Evolutionary conservation across 2,329 filamentous ascomycete genomes (phyloP), one percentile per base, ranked within the genome.

Genomic region (Fusarium neocosmosporiellum): DNA sequence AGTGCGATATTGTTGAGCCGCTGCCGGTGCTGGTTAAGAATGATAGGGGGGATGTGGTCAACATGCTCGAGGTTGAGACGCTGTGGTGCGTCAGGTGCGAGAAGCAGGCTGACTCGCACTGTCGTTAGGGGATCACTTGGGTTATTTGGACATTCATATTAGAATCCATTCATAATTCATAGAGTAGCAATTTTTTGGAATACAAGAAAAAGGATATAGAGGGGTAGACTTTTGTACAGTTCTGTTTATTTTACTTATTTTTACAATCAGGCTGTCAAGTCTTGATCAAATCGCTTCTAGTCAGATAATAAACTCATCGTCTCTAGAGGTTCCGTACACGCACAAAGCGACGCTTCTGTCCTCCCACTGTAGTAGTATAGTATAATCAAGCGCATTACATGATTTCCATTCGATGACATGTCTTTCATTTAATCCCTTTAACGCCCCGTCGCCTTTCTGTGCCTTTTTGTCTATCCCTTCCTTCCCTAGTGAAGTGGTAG

Each of bases 81-180:
- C 20, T 77, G 10, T 77, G 75, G 75, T 77, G 75, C n/a, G 41
- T 61, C 11, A 33, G 20, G 3, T 77, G 75, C 22, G 37, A 10
- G 0, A 71, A 69, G 0, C 11, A 29, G 2, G 75, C 68, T 2
- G 74, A 72, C 0, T 75, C 66, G 0, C 72, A 53, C 11, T 53
- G 48, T 31, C 27, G 48, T n/a, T 13, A 11, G 11, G 29, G 46
- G 14, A 10, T 46, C 9, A 16, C 9, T 46, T 2, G 22, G 13
- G 13, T 43, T 22, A 43, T 27, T 29, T 7, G 27, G 27, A 8
- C 2, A 29, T 29, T 29, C 7, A 5, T 8, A 29, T 7, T 29
- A 8, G 5, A 29, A 7, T 5, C 6, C 27, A 29, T 8, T 29
- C 27, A 29, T 29, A 8, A 29, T 29, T 29, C 22, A 7, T 27